Percentiles rank a stretch among this genome's conserved stretches.
These are phyloP conservation scores for Lasiodiplodia gonubiensis DNA, from an alignment of 2,329 filamentous ascomycete species.

Conservation along the genomic window DNA sequence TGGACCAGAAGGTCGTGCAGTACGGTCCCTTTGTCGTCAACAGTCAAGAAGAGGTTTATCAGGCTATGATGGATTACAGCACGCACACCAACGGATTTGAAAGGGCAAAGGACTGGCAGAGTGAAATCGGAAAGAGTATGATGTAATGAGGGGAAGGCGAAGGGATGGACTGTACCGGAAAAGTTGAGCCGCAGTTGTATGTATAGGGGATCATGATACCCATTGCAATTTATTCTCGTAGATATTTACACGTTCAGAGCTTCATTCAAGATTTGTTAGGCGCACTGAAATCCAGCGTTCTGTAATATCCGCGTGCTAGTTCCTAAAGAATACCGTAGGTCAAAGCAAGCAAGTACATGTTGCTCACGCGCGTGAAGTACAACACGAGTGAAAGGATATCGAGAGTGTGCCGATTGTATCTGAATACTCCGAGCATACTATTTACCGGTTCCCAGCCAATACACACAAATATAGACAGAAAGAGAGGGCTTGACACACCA, in stretches of 20 bases:
- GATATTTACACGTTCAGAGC: background rate
- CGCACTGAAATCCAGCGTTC: too few species aligned
- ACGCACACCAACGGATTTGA: slow-evolving; percentile 45
- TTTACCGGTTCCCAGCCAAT: too few species aligned
- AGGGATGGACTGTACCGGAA: background rate
- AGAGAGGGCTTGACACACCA: too few species aligned
- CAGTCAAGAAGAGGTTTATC: slow-evolving; percentile 85
- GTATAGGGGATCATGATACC: slow-evolving; percentile 4
- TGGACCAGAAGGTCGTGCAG: slow-evolving; percentile 56
- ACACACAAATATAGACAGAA: too few species aligned
- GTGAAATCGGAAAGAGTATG: slow-evolving; percentile 85
- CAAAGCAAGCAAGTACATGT: too few species aligned
- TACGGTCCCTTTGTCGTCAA: slow-evolving; percentile 56
- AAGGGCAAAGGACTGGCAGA: slow-evolving; percentile 65
- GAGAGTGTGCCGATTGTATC: too few species aligned
- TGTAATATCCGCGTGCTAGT: too few species aligned
- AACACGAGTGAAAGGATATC: too few species aligned
- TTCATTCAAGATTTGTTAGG: background rate
- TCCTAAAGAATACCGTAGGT: too few species aligned
- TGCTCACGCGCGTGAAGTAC: too few species aligned
- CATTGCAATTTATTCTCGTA: background rate
- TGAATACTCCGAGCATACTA: too few species aligned
- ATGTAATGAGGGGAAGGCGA: background rate
- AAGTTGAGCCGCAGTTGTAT: background rate
- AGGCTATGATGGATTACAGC: slow-evolving; percentile 63